Conservation (phyloP, 345 rosid genomes). For the Crucihimalaya himalaica region DNA sequence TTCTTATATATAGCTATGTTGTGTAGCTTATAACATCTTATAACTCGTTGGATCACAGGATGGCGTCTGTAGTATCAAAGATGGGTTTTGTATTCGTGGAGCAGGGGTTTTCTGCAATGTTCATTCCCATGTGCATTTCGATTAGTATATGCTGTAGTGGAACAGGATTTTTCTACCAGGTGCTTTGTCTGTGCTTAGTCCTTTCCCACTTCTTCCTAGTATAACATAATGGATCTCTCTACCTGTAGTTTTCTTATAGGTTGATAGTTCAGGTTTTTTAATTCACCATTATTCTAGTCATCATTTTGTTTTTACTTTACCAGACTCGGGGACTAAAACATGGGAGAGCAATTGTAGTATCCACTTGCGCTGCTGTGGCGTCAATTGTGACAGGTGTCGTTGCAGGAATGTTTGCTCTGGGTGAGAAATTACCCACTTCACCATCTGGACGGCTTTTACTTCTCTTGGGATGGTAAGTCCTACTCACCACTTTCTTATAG, state of each 20-base stretch:
- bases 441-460: constrained; percentile 72
- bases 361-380: constrained; percentile 96
- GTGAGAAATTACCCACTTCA: constrained; percentile 84
- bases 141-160: constrained; percentile 88
- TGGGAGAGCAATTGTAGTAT: constrained; percentile 92
- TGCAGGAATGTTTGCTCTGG: constrained; percentile 94
- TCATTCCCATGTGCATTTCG: constrained; percentile 79
- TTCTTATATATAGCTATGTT: neutral
- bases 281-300: constrained; percentile 6
- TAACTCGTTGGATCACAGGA: constrained; percentile 55
- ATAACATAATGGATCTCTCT: neutral
- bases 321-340: constrained; percentile 96
- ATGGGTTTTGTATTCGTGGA: constrained; percentile 92
- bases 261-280: neutral
- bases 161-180: constrained; percentile 95
- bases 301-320: constrained; percentile 23
- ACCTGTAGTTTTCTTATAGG: neutral
- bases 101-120: constrained; percentile 70
- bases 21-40: constrained; percentile 18
- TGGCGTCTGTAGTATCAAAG: constrained; percentile 96
- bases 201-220: neutral
- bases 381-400: constrained; percentile 94
- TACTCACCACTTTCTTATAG: neutral
- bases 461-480: constrained; percentile 77
- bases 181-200: constrained; percentile 29